A percentile compares a stretch with the other conserved stretches of the same genome.
These are phyloP conservation scores for Hordeum vulgare DNA, from an alignment of 176 grass and related monocot species.

Conservation along the genomic window MorexV3_pseudomolecules_assembly NC_058521.1:23766504-23767003, in stretches of 20 bases:
- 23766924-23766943: neutral
- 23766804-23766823: neutral
- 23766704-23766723: neutral
- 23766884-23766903: neutral
- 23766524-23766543: too few relatives aligned
- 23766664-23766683: neutral
- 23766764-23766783: constrained; percentile 2
- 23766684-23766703: neutral
- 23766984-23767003: neutral
- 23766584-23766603: too few relatives aligned
- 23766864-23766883: neutral
- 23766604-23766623: neutral
- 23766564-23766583: too few relatives aligned
- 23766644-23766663: neutral
- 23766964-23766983: neutral
- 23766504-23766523: too few relatives aligned
- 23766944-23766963: neutral
- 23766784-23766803: neutral
- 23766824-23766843: neutral
- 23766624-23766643: neutral
- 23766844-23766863: neutral
- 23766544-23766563: too few relatives aligned
- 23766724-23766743: neutral
- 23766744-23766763: constrained; percentile 3
- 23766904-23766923: neutral